Evolutionary conservation across 352 stramenopile genomes (phyloP).

Genomic region (Phytophthora citrophthora): DNA sequence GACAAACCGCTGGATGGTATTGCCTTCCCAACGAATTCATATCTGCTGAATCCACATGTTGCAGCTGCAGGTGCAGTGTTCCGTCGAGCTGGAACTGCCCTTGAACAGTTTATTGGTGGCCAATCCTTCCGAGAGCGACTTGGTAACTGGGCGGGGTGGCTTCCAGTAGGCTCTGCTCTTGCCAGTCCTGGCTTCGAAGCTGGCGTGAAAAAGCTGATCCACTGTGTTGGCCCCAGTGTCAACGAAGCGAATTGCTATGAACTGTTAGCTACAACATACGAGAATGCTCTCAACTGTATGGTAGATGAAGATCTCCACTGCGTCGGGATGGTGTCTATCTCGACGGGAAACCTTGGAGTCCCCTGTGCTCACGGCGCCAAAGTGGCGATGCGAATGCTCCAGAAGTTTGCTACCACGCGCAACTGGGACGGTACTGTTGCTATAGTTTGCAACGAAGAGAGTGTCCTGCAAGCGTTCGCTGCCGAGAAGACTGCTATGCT

Average conservation of each 20-base stretch:
- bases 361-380: slow-evolving; percentile 30
- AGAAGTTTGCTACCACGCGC: slow-evolving; percentile 43
- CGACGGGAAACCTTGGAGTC: slow-evolving; percentile 56
- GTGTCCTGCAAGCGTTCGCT: slow-evolving; percentile 36
- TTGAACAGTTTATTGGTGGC: slow-evolving; percentile 40
- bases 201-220: slow-evolving; percentile 53
- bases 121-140: slow-evolving; percentile 26
- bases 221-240: slow-evolving; percentile 59
- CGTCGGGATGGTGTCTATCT: slow-evolving; percentile 66
- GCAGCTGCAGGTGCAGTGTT: slow-evolving; percentile 53
- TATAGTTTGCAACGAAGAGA: slow-evolving; percentile 50
- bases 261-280: slow-evolving; percentile 51
- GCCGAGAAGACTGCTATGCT: slow-evolving; percentile 23
- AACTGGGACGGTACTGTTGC: slow-evolving; percentile 47
- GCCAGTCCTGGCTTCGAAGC: slow-evolving; percentile 58
- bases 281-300: slow-evolving; percentile 41
- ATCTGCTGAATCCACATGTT: slow-evolving; percentile 46
- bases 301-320: slow-evolving; percentile 49
- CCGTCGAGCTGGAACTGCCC: slow-evolving; percentile 40
- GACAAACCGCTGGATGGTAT: slow-evolving; percentile 37
- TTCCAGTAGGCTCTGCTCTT: slow-evolving; percentile 39
- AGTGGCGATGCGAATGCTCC: slow-evolving; percentile 42
- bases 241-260: slow-evolving; percentile 34
- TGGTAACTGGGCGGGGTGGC: not conserved
- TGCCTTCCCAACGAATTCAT: slow-evolving; percentile 54